phyloP scores from a whole-genome alignment of 192 early-diverging fungal genomes.

The Backusella sp. region DNA sequence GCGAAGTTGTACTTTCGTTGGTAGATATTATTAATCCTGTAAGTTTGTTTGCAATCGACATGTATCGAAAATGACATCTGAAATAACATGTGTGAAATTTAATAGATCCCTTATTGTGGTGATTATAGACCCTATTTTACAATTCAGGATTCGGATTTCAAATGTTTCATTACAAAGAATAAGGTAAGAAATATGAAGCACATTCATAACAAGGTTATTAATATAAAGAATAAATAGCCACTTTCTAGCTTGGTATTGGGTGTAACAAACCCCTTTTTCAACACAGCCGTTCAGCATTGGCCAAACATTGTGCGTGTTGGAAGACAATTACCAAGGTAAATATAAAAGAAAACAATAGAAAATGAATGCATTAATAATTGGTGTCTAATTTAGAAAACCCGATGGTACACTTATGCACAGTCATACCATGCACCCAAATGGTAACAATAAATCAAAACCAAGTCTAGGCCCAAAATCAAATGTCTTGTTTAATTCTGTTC shows the following conservation, averaged over 20 bases:
- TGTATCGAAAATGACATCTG: not conserved
- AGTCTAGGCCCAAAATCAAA: constrained; percentile 42
- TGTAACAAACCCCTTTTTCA: constrained; percentile 94
- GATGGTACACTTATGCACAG: constrained; percentile 31
- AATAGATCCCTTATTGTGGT: constrained; percentile 88
- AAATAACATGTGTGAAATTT: not conserved
- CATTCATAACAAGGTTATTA: not conserved
- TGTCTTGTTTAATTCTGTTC: constrained; percentile 46
- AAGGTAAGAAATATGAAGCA: constrained; percentile 32
- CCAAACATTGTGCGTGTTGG: constrained; percentile 78
- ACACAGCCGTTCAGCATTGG: constrained; percentile 90
- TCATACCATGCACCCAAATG: constrained; percentile 5
- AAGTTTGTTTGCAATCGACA: constrained; percentile 25
- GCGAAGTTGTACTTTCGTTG: constrained; percentile 76
- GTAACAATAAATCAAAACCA: constrained; percentile 17
- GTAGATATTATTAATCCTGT: constrained; percentile 93
- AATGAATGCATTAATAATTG: constrained; percentile 25
- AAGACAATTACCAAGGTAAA: constrained; percentile 32
- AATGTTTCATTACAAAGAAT: constrained; percentile 59
- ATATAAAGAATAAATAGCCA: constrained; percentile 45
- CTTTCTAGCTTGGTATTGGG: constrained; percentile 85
- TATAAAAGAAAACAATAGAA: constrained; percentile 19
- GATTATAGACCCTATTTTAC: constrained; percentile 98
- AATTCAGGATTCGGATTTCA: constrained; percentile 93
- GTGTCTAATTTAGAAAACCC: constrained; percentile 27